A percentile compares a stretch with the other conserved stretches of the same genome.
phyloP scores from a whole-genome alignment of 345 rosid genomes.

The Hypericum androsaemum region DNA sequence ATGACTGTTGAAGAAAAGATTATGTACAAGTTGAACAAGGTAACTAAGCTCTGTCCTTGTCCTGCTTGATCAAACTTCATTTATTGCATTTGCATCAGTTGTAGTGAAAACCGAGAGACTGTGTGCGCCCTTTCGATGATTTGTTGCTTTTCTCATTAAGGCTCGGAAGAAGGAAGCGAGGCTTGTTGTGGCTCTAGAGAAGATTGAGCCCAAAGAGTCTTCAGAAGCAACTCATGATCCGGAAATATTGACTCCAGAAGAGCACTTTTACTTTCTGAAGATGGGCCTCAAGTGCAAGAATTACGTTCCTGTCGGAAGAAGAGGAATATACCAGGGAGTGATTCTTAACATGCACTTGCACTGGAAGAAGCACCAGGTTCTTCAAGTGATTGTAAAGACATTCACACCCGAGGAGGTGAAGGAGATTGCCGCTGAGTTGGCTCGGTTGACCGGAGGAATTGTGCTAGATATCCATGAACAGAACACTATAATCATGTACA shows the following conservation, averaged over 20 bases:
- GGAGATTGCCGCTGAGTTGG: slow-evolving; percentile 76
- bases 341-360: slow-evolving; percentile 97
- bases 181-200: slow-evolving; percentile 53
- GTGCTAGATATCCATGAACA: slow-evolving; percentile 81
- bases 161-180: slow-evolving; percentile 80
- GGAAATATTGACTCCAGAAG: slow-evolving; percentile 90
- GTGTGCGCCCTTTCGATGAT: too few species aligned
- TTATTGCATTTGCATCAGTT: slow-evolving; percentile 4
- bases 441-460: slow-evolving; percentile 76
- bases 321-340: slow-evolving; percentile 93
- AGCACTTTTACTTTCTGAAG: slow-evolving; percentile 77
- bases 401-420: slow-evolving; percentile 79
- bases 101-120: too few species aligned
- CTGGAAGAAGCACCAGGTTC: slow-evolving; percentile 95
- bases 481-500: slow-evolving; percentile 75
- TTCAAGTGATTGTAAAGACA: slow-evolving; percentile 77
- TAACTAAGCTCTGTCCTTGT: slow-evolving; percentile 2
- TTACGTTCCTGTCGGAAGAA: slow-evolving; percentile 85
- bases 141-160: slow-evolving; percentile 21
- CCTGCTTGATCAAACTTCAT: background rate
- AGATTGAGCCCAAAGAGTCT: slow-evolving; percentile 68
- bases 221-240: slow-evolving; percentile 75
- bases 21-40: slow-evolving; percentile 70
- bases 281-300: slow-evolving; percentile 91
- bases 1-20: slow-evolving; percentile 84